Base-by-base conservation (phyloP, 2,329 filamentous ascomycete genomes). In the Tolypocladium tundrense region DNA sequence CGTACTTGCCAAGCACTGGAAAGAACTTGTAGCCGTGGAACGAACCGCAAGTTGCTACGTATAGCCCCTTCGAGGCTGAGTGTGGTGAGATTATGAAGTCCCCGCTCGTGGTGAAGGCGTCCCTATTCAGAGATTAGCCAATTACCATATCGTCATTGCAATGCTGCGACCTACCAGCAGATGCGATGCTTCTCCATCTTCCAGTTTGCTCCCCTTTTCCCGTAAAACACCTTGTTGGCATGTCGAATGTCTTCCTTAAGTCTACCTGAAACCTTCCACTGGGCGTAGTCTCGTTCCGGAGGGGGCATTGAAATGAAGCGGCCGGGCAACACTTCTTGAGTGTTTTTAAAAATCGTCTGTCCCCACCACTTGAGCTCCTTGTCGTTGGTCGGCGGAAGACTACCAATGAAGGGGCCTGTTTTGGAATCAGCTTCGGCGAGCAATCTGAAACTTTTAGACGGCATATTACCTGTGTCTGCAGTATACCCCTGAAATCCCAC, bases 11-110 rank as follows among this genome's bases (percentile, higher is more conserved):
- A 33, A 87, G 78, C 3, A 82, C 78, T 0, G 85, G 85, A 58
- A 88, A 77, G 69, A 88, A 87, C 69, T 88, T 88, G 75, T 79
- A 88, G 19, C 82, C 80, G 68, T 88, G 85, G 63, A 87, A 86
- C 0, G 84, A 87, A 8, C 85, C 85, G 14, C 83, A 84, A 0
- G 82, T 83, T 0, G 84, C 85, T 1, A 89, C 65, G 63, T 81
- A 87, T 0, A 88, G 70, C 27, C 83, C 83, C 53, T 67, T 67
- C 24, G 65, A 79, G 39, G 72, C 74, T 0, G 77, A 59, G 62
- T 86, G 78, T 0, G 82, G 81, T 6, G 81, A 82, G 63, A 88
- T 81, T 60, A 88, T 78, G 63, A 85, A 86, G 65, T 88, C 83
- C 27, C 77, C 75, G 65, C 75, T 82, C 2, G 82, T 77, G 0